These are phyloP conservation scores for Endogone sp. DNA, from an alignment of 192 early-diverging fungal genomes.

Conservation along the genomic window DNA sequence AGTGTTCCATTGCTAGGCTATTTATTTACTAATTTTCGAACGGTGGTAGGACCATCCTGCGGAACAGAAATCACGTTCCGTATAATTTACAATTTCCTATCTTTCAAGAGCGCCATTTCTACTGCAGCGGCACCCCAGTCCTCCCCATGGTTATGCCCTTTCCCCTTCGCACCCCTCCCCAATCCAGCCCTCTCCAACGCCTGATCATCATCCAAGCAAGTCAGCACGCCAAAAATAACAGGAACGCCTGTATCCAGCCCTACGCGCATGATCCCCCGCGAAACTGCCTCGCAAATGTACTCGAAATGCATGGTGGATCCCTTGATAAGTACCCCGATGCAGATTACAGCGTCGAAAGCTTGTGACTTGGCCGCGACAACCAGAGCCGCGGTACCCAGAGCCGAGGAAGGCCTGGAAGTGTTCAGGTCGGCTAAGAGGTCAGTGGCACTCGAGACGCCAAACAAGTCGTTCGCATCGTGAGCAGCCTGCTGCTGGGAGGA, in stretches of 20 bases:
- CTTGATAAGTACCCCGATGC: conserved; percentile 98
- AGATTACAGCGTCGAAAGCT: conserved; percentile 87
- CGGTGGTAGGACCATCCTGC: too few species aligned
- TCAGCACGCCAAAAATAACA: conserved; percentile 94
- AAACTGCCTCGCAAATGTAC: conserved; percentile 95
- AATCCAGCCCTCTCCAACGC: conserved; percentile 79
- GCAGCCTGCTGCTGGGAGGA: conserved; percentile 58
- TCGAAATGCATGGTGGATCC: conserved; percentile 99
- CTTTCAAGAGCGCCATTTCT: conserved; percentile 84
- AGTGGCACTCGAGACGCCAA: conserved; percentile 1
- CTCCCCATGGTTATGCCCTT: conserved; percentile 92
- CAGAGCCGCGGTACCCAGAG: conserved; percentile 4
- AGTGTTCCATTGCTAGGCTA: too few species aligned
- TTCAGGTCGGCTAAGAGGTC: conserved; percentile 35
- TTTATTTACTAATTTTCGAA: too few species aligned
- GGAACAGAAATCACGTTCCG: too few species aligned
- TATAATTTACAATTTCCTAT: conserved; percentile 40
- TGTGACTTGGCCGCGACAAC: conserved; percentile 26
- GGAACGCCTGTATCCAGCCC: conserved; percentile 84
- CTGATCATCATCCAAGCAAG: conserved; percentile 93
- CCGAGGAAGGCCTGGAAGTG: conserved; percentile 12
- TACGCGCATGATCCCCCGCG: conserved; percentile 94
- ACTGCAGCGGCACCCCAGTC: conserved; percentile 96
- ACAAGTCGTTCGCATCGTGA: conserved; percentile 47
- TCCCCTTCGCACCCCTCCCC: conserved; percentile 40